A percentile compares a stretch with the other conserved stretches of the same genome.
Conservation (phyloP, 2,329 filamentous ascomycete species). For the Cryphonectria carpinicola region DNA sequence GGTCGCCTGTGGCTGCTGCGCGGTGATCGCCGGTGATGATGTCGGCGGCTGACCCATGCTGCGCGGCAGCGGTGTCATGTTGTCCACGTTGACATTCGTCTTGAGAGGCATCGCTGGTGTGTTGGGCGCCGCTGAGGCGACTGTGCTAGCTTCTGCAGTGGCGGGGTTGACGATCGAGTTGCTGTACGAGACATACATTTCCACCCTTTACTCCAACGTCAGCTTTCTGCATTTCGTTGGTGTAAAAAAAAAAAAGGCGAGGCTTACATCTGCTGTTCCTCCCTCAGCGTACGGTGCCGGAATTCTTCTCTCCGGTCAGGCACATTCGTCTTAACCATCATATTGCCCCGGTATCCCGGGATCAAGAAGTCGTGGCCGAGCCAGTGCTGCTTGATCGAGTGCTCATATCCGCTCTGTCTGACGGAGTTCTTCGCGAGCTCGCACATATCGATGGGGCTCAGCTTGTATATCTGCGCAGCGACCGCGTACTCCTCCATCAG, state of each 20-base stretch:
- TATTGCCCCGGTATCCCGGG: constrained; percentile 82
- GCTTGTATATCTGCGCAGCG: constrained; percentile 97
- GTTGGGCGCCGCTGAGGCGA: constrained; percentile 23
- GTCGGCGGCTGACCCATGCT: constrained; percentile 22
- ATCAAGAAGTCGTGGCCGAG: constrained; percentile 77
- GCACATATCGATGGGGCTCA: constrained; percentile 97
- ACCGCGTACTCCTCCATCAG: constrained; percentile 98
- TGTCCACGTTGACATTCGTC: constrained; percentile 25
- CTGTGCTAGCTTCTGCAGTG: constrained; percentile 12
- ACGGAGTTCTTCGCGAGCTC: constrained; percentile 97
- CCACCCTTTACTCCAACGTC: constrained; percentile 40
- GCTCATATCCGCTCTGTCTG: constrained; percentile 90
- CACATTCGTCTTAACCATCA: constrained; percentile 94
- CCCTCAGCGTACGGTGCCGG: constrained; percentile 80
- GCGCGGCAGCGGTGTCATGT: constrained; percentile 10
- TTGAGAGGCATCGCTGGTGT: constrained; percentile 34
- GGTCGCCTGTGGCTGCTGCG: constrained; percentile 7
- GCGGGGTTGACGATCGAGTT: constrained; percentile 15
- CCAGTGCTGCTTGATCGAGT: constrained; percentile 88
- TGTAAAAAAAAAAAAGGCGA: constrained; percentile 28
- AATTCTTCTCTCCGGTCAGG: constrained; percentile 92
- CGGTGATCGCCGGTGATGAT: constrained; percentile 17
- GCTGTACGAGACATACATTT: constrained; percentile 47
- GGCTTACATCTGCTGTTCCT: constrained; percentile 83
- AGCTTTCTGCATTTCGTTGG: constrained; percentile 5